A percentile compares a stretch with the other conserved stretches of the same genome.
phyloP scores from a whole-genome alignment of 345 rosid species.

The Melaleuca alternifolia region DNA sequence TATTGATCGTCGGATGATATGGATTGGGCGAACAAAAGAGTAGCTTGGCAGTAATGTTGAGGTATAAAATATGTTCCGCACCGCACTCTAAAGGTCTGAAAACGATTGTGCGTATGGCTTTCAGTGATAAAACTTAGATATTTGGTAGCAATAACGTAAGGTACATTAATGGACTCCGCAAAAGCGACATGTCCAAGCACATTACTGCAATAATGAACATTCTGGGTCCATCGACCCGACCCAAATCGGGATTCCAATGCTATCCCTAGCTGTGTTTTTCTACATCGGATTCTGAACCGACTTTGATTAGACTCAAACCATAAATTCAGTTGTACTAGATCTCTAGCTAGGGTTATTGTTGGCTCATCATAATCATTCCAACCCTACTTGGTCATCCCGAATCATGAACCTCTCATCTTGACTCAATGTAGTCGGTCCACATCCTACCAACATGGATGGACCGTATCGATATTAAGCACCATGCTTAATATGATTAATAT shows the following conservation, averaged over 20 bases:
- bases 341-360: background rate
- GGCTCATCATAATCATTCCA: background rate
- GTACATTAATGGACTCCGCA: background rate
- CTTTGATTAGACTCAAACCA: background rate
- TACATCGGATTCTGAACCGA: background rate
- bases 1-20: background rate
- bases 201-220: background rate
- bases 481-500: background rate
- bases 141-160: background rate
- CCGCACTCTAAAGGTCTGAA: background rate
- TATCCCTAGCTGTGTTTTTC: background rate
- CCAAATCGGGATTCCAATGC: background rate
- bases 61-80: background rate
- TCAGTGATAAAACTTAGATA: background rate
- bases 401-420: background rate
- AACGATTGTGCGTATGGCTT: background rate
- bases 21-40: background rate
- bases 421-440: background rate
- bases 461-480: background rate
- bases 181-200: background rate
- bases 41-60: background rate
- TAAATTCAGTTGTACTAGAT: background rate
- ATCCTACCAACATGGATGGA: background rate
- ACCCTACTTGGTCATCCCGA: background rate
- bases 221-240: background rate